Percentiles rank a stretch among this genome's conserved stretches.
Conservation (phyloP, 495 filamentous ascomycete genomes). For the Coniosporium apollinis region DNA sequence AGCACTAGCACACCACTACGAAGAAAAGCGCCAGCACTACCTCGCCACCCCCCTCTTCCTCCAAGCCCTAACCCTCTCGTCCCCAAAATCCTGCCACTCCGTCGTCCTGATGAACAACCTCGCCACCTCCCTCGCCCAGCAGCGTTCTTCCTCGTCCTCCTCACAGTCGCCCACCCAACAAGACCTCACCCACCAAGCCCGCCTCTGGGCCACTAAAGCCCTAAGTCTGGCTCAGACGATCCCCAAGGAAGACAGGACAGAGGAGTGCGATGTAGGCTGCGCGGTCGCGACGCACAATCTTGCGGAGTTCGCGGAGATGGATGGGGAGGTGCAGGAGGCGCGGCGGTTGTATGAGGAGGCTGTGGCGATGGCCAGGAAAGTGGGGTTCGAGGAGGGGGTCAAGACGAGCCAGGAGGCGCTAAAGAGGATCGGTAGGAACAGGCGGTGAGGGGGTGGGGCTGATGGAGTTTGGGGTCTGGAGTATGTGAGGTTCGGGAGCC, state of each 20-base stretch:
- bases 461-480: too few species aligned
- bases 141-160: conserved; percentile 22
- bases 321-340: conserved; percentile 48
- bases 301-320: conserved; percentile 60
- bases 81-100: conserved; percentile 44
- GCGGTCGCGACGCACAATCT: conserved; percentile 73
- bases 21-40: conserved; percentile 47
- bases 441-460: too few species aligned
- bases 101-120: conserved; percentile 71
- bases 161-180: conserved; percentile 25
- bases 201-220: conserved; percentile 62
- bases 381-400: conserved; percentile 49
- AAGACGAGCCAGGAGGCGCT: conserved; percentile 40
- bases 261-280: conserved; percentile 77
- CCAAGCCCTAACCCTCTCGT: conserved; percentile 51
- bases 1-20: conserved; percentile 61
- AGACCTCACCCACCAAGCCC: conserved; percentile 41
- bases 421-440: conserved; percentile 36
- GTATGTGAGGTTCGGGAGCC: too few species aligned
- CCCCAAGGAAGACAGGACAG: conserved; percentile 40
- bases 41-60: conserved; percentile 80
- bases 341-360: conserved; percentile 46
- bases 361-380: conserved; percentile 37
- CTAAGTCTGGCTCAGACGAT: conserved; percentile 41
- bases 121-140: conserved; percentile 46